phyloP scores from a whole-genome alignment of 2,329 filamentous ascomycete species.

The Trichoderma sp. region DNA sequence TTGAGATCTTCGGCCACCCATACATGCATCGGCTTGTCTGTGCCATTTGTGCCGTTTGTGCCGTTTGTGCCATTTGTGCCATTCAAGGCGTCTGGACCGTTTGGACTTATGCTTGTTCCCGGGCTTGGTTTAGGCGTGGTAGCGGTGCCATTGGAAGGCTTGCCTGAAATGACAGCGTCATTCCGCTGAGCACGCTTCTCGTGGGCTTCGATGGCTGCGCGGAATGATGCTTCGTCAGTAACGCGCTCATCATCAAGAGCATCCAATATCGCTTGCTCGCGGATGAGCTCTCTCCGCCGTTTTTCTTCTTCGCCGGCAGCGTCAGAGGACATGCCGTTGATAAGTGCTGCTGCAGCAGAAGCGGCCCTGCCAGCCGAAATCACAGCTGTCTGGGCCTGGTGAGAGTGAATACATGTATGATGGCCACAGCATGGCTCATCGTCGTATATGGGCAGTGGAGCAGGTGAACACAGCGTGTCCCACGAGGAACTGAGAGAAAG shows the following conservation, averaged over 20 bases:
- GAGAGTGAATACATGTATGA: background rate
- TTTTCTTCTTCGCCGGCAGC: slow-evolving; percentile 39
- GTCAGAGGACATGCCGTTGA: background rate
- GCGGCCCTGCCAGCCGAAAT: slow-evolving; percentile 22
- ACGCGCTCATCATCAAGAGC: slow-evolving; percentile 66
- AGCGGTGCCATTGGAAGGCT: background rate
- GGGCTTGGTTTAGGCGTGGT: background rate
- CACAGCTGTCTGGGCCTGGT: slow-evolving; percentile 21
- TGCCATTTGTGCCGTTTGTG: background rate
- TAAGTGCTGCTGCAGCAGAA: slow-evolving; percentile 29
- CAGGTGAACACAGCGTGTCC: slow-evolving; percentile 67
- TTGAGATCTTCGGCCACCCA: background rate
- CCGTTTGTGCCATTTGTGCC: background rate
- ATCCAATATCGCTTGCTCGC: slow-evolving; percentile 64
- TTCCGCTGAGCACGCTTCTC: slow-evolving; percentile 59
- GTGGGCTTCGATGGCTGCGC: slow-evolving; percentile 59
- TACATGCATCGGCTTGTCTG: background rate
- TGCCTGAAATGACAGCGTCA: slow-evolving; percentile 19
- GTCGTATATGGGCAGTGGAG: slow-evolving; percentile 45
- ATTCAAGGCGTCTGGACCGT: background rate
- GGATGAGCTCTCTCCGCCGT: slow-evolving; percentile 56
- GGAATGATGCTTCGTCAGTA: slow-evolving; percentile 63
- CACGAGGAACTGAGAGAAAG: slow-evolving; percentile 62
- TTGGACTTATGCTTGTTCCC: background rate
- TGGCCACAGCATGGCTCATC: background rate